phyloP scores from a whole-genome alignment of 805 yeast species.

The Pichia insulana region DNA sequence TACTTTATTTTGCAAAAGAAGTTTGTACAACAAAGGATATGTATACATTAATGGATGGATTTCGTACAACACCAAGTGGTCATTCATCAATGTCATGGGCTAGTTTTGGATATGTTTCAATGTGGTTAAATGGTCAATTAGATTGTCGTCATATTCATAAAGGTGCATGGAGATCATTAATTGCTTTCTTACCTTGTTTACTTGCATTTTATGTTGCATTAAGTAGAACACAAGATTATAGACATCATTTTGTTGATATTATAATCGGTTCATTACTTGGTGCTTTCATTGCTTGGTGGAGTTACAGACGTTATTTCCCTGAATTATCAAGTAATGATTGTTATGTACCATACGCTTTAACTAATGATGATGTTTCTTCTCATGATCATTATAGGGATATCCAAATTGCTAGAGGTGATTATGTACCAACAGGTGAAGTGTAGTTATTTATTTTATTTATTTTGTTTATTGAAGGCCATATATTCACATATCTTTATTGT shows the following conservation, averaged over 20 bases:
- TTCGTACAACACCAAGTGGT: slow-evolving; percentile 77
- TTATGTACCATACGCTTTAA: slow-evolving; percentile 32
- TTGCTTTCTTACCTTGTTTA: slow-evolving; percentile 47
- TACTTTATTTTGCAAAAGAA: slow-evolving; percentile 51
- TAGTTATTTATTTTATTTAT: too few species aligned
- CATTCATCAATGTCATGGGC: slow-evolving; percentile 68
- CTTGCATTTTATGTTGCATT: slow-evolving; percentile 73
- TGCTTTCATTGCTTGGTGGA: slow-evolving; percentile 44
- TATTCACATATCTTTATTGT: too few species aligned
- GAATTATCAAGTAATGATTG: slow-evolving; percentile 23
- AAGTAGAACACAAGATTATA: slow-evolving; percentile 82
- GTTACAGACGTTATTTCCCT: slow-evolving; percentile 49
- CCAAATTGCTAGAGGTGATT: slow-evolving; percentile 4
- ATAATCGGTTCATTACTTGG: slow-evolving; percentile 69
- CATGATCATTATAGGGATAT: slow-evolving; percentile 10
- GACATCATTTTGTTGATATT: slow-evolving; percentile 89
- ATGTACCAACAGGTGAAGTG: slow-evolving; percentile 8
- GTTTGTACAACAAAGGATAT: slow-evolving; percentile 50
- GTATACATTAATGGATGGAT: slow-evolving; percentile 51
- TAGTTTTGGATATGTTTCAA: slow-evolving; percentile 51
- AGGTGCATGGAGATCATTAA: slow-evolving; percentile 56
- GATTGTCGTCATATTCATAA: slow-evolving; percentile 27
- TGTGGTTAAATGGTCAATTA: slow-evolving; percentile 66
- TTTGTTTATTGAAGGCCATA: too few species aligned
- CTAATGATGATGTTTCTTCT: slow-evolving; percentile 6